Base-by-base conservation (phyloP, 139 green algal species). In the Chlamydomonas eustigma region DNA sequence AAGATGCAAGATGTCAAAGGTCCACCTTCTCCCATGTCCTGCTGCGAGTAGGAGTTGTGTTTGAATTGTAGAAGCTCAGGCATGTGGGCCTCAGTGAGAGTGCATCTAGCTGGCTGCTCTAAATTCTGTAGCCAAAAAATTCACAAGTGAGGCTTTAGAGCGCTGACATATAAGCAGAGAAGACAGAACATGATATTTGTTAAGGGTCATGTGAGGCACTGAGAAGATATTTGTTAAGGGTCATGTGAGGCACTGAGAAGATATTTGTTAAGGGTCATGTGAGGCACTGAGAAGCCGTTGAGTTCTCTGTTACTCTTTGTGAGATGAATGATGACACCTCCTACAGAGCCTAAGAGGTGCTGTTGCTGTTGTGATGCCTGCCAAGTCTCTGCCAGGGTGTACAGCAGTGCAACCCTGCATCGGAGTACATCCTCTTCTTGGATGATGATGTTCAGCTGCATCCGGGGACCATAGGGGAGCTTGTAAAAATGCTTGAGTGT, bases 361-460 rank as follows among this genome's bases (percentile, higher is more conserved):
- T n/a, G n/a, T n/a, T n/a, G n/a, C n/a, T n/a, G n/a, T n/a, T n/a
- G n/a, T n/a, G n/a, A n/a, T n/a, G n/a, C n/a, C n/a, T n/a, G n/a
- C 30, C 22, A 8, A 68, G 52, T 28, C 6, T 68, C n/a, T 68
- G 52, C 52, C 12, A 22, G 8, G 52, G 52, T 8, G 73, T 44
- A 1, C 33, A 24, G 18, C 33, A 18, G 4, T 37, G 6, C 32
- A 30, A 6, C 3, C 24, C 67, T 3, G 3, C 4, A n/a, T 64
- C 24, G 31, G 64, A 71, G 39, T 98, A 94, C 37, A 73, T 96
- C 12, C 84, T 97, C 30, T 95, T 94, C 50, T 76, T 98, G 68
- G 94, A 98, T 69, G 94, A 98, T 79, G 94, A 98, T 73, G 88
- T 98, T n/a, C 68, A 79, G 73, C 78, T 93, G 37, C 90, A 97